Percentiles rank a stretch among this genome's conserved stretches.
Conservation (phyloP, 2,329 filamentous ascomycete species). For the Diaporthe capsici region DNA sequence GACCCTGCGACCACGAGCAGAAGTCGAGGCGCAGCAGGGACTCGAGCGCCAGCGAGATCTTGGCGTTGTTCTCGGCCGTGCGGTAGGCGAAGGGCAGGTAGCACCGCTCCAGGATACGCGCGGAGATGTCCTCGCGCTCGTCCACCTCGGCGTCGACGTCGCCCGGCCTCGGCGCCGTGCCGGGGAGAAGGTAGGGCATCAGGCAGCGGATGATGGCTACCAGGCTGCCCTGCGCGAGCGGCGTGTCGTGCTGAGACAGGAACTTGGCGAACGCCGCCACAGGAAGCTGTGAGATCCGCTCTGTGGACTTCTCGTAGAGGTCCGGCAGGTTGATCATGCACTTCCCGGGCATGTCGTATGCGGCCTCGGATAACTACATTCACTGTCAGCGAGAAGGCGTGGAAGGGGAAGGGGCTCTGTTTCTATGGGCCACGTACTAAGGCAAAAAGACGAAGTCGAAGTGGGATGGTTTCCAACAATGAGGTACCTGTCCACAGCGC, state of each 20-base stretch:
- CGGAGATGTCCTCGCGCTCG: constrained; percentile 56
- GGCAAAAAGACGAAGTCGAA: constrained; percentile 75
- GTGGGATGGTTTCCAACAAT: constrained; percentile 67
- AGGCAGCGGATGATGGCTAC: constrained; percentile 61
- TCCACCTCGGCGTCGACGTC: constrained; percentile 56
- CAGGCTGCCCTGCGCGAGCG: constrained; percentile 55
- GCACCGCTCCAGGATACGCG: constrained; percentile 65
- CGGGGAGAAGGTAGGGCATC: constrained; percentile 61
- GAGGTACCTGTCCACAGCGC: constrained; percentile 49
- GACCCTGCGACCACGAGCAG: constrained; percentile 53
- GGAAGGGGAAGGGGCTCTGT: background rate
- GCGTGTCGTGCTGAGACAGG: constrained; percentile 57
- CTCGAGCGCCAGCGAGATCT: constrained; percentile 79
- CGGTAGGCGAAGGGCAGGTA: constrained; percentile 78
- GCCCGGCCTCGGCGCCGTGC: constrained; percentile 57
- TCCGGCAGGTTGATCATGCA: constrained; percentile 60
- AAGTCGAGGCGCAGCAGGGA: constrained; percentile 70
- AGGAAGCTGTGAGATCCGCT: constrained; percentile 70
- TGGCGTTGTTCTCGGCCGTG: constrained; percentile 78
- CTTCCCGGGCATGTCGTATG: constrained; percentile 59
- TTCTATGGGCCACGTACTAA: constrained; percentile 56
- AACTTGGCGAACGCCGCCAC: constrained; percentile 71
- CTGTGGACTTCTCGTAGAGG: constrained; percentile 72
- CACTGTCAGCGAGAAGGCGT: constrained; percentile 42
- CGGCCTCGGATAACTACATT: constrained; percentile 59